phyloP scores from a whole-genome alignment of 805 yeast species.

The Hanseniaspora singularis region DNA sequence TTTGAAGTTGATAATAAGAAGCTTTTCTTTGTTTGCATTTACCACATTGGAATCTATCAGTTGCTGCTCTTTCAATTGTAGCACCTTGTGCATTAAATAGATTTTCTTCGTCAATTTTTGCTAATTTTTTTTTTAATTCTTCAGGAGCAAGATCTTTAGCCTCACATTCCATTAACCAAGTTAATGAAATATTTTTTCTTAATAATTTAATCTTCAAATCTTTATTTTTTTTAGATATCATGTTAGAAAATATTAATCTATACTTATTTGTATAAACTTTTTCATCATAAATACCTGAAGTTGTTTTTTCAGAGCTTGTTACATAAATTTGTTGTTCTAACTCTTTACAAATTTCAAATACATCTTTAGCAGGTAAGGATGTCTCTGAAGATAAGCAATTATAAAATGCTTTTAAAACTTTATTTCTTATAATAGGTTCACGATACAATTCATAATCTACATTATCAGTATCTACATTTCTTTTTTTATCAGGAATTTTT shows the following conservation, averaged over 20 bases:
- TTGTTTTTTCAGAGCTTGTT: conserved; percentile 19
- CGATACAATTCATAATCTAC: conserved; percentile 36
- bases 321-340: conserved; percentile 54
- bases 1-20: conserved; percentile 93
- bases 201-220: conserved; percentile 61
- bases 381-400: conserved; percentile 82
- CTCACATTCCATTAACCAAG: conserved; percentile 60
- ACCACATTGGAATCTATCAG: conserved; percentile 94
- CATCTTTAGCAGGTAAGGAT: conserved; percentile 43
- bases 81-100: conserved; percentile 97
- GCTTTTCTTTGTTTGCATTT: conserved; percentile 96
- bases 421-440: conserved; percentile 41
- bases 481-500: conserved; percentile 33
- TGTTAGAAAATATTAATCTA: conserved; percentile 74
- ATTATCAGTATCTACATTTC: conserved; percentile 75
- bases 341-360: conserved; percentile 51
- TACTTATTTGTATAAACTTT: conserved; percentile 64
- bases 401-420: conserved; percentile 70
- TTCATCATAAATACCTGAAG: conserved; percentile 35
- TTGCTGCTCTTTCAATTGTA: conserved; percentile 85
- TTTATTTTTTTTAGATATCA: conserved; percentile 82
- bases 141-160: conserved; percentile 97
- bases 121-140: conserved; percentile 71
- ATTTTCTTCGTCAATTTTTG: conserved; percentile 74
- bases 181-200: conserved; percentile 53